A percentile compares a stretch with the other conserved stretches of the same genome.
Conservation (phyloP, 2,329 filamentous ascomycete species). For the Lachnellula hyalina region DNA sequence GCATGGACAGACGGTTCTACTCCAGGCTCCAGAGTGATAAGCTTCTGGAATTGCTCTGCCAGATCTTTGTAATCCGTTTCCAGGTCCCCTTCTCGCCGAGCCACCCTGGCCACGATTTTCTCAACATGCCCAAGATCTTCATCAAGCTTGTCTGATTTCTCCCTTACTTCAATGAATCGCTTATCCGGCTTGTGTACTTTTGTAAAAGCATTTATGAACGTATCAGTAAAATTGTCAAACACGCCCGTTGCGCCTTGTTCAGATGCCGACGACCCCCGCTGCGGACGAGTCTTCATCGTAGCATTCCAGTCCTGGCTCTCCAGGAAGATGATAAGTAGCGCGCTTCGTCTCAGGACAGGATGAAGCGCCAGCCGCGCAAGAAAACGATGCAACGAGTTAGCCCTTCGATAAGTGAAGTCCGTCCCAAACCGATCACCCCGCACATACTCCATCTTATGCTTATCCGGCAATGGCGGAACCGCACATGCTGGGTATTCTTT, state of each 20-base stretch:
- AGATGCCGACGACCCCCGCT: constrained; percentile 53
- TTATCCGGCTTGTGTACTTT: constrained; percentile 95
- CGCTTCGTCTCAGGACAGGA: constrained; percentile 77
- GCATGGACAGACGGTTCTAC: constrained; percentile 77
- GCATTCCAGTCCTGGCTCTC: constrained; percentile 96
- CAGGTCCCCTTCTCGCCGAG: constrained; percentile 79
- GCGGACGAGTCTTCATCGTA: constrained; percentile 76
- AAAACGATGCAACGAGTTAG: constrained; percentile 88
- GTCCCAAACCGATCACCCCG: constrained; percentile 90
- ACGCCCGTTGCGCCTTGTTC: constrained; percentile 58
- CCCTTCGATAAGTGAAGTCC: constrained; percentile 85
- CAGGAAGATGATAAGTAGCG: constrained; percentile 81
- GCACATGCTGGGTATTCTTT: constrained; percentile 88
- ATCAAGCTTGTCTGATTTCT: constrained; percentile 88
- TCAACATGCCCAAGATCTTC: constrained; percentile 91
- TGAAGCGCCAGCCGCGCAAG: constrained; percentile 81
- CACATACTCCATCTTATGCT: constrained; percentile 99
- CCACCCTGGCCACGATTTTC: constrained; percentile 90
- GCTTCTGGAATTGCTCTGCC: constrained; percentile 89
- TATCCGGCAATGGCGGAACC: constrained; percentile 91
- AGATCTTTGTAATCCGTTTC: constrained; percentile 86
- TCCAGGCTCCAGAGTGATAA: constrained; percentile 82
- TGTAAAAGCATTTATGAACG: constrained; percentile 93
- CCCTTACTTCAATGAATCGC: constrained; percentile 88
- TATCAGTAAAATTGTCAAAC: constrained; percentile 93